phyloP scores from a whole-genome alignment of 176 grass and related monocot genomes.

The Rhipidocladum racemiflorum region DNA sequence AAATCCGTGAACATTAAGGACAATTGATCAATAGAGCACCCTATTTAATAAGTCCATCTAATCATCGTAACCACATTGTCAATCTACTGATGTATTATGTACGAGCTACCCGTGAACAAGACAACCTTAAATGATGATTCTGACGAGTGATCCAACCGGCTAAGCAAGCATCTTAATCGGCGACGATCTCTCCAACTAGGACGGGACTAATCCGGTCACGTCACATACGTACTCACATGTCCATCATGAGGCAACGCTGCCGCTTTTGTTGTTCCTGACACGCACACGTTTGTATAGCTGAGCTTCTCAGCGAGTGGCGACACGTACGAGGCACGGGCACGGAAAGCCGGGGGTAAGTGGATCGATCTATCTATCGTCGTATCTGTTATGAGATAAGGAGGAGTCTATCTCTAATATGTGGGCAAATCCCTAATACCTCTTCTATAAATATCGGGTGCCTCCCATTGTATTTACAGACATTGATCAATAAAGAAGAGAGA shows the following conservation, averaged over 20 bases:
- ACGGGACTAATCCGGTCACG: background rate
- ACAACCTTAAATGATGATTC: background rate
- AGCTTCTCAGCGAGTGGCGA: too few relatives aligned
- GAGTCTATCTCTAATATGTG: too few relatives aligned
- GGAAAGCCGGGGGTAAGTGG: too few relatives aligned
- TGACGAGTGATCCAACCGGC: background rate
- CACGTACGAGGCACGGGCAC: too few relatives aligned
- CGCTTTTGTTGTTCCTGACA: too few relatives aligned
- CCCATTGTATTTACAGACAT: too few relatives aligned
- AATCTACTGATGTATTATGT: background rate
- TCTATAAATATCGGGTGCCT: too few relatives aligned
- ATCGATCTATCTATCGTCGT: too few relatives aligned
- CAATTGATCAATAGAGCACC: background rate
- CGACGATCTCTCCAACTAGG: background rate
- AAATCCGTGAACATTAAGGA: background rate
- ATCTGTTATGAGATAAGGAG: too few relatives aligned
- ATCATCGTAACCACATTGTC: background rate
- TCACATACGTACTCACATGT: background rate
- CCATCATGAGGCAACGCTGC: background rate
- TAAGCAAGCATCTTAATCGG: background rate
- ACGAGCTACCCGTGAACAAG: background rate
- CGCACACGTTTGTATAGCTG: too few relatives aligned
- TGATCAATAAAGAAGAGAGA: too few relatives aligned
- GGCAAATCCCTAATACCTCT: too few relatives aligned
- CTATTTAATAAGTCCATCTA: background rate